Evolutionary conservation across 768 basidiomycete genomes (phyloP).

Genomic region (Candolleomyces aberdarensis): DNA sequence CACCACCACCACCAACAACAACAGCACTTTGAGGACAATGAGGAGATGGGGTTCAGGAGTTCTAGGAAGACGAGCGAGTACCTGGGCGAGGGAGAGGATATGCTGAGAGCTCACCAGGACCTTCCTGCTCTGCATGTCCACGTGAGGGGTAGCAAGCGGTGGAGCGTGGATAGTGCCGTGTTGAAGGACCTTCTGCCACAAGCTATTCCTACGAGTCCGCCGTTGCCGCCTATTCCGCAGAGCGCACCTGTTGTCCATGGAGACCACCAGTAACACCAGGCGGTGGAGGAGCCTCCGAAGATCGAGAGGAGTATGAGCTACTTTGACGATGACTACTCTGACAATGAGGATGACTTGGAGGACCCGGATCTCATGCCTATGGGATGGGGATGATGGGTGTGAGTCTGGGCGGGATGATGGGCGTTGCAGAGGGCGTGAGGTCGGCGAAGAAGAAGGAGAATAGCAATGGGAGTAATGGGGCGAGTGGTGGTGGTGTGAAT

Average conservation of each 20-base stretch:
- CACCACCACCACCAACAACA: too few species aligned
- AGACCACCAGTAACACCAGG: too few species aligned
- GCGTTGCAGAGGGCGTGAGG: not conserved
- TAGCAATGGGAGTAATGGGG: not conserved
- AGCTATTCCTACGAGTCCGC: too few species aligned
- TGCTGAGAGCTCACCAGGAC: not conserved
- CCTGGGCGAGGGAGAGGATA: not conserved
- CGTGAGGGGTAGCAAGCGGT: not conserved
- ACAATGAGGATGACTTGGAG: not conserved
- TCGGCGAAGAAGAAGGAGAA: not conserved
- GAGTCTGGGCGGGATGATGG: not conserved
- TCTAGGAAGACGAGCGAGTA: not conserved
- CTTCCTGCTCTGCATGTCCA: not conserved
- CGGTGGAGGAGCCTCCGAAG: too few species aligned
- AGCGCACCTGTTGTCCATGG: too few species aligned
- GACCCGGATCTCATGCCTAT: not conserved
- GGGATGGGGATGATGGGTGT: not conserved
- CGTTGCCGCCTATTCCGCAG: too few species aligned
- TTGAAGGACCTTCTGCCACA: too few species aligned
- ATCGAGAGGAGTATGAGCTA: too few species aligned
- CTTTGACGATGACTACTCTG: too few species aligned
- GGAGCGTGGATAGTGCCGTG: not conserved
- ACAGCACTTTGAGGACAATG: not conserved
- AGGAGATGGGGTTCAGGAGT: not conserved
- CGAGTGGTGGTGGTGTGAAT: not conserved